Conservation (phyloP, 495 filamentous ascomycete species). For the Rostrohypoxylon terebratum region DNA sequence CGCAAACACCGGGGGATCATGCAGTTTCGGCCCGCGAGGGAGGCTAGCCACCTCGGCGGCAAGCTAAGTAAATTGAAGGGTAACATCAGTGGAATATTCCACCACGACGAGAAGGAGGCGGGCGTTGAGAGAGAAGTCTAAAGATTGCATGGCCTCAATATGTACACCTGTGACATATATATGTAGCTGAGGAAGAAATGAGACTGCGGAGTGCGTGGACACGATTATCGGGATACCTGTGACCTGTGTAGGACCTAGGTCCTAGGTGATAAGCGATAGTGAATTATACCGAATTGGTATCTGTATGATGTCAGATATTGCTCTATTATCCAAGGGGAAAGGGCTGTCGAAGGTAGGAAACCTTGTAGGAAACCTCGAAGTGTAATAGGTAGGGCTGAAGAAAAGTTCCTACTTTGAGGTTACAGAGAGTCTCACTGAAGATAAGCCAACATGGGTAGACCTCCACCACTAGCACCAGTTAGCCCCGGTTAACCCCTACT, state of each 20-base stretch:
- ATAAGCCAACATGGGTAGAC: neutral
- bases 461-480: too few relatives aligned
- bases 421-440: neutral
- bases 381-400: neutral
- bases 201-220: neutral
- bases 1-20: slow-evolving; percentile 73
- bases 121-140: slow-evolving; percentile 72
- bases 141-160: neutral
- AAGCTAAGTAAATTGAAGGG: slow-evolving; percentile 66
- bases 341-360: too few relatives aligned
- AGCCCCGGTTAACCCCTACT: neutral
- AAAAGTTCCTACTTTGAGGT: neutral
- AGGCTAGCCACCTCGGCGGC: slow-evolving; percentile 69
- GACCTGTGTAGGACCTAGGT: too few relatives aligned
- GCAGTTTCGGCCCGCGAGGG: slow-evolving; percentile 75
- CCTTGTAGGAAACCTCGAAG: too few relatives aligned
- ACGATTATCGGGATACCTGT: neutral
- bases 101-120: slow-evolving; percentile 67
- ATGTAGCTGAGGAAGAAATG: neutral
- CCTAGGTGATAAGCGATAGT: neutral
- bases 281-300: neutral
- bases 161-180: neutral
- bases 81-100: slow-evolving; percentile 64
- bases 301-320: neutral
- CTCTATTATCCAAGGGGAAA: neutral